These are phyloP conservation scores for Dipsacomyces acuminosporus DNA, from an alignment of 371 early-diverging fungal genomes.

Conservation along the genomic window DNA sequence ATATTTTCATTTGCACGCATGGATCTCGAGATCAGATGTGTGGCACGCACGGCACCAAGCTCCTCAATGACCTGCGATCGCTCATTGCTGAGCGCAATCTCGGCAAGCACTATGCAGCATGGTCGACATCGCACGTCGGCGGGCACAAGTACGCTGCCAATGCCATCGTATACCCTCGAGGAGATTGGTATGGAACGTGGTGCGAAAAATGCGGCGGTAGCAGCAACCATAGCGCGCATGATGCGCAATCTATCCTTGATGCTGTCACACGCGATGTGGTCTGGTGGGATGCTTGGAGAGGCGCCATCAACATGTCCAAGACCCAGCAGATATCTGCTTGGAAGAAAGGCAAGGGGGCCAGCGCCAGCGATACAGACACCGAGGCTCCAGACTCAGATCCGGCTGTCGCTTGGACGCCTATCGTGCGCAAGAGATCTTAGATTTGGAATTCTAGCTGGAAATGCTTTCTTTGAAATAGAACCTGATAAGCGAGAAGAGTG, in stretches of 20 bases:
- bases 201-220: conserved; percentile 25
- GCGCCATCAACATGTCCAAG: conserved; percentile 39
- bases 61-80: conserved; percentile 20
- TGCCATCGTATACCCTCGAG: conserved; percentile 41
- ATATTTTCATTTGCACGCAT: conserved; percentile 45
- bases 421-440: too few relatives aligned
- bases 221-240: background rate
- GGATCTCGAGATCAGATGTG: conserved; percentile 38
- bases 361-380: conserved; percentile 1
- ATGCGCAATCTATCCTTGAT: conserved; percentile 27
- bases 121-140: conserved; percentile 43
- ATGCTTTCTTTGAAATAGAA: too few relatives aligned
- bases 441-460: too few relatives aligned
- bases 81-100: conserved; percentile 18
- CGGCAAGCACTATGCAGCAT: conserved; percentile 22
- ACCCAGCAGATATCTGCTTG: conserved; percentile 34
- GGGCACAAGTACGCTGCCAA: conserved; percentile 47
- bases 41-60: conserved; percentile 26
- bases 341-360: conserved; percentile 1
- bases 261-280: conserved; percentile 20
- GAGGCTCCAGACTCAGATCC: background rate
- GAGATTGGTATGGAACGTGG: conserved; percentile 47
- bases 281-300: conserved; percentile 47
- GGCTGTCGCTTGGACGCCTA: background rate
- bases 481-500: too few relatives aligned